Conservation (phyloP, 2,329 filamentous ascomycete species). For the Stromatinia cepivora region DNA sequence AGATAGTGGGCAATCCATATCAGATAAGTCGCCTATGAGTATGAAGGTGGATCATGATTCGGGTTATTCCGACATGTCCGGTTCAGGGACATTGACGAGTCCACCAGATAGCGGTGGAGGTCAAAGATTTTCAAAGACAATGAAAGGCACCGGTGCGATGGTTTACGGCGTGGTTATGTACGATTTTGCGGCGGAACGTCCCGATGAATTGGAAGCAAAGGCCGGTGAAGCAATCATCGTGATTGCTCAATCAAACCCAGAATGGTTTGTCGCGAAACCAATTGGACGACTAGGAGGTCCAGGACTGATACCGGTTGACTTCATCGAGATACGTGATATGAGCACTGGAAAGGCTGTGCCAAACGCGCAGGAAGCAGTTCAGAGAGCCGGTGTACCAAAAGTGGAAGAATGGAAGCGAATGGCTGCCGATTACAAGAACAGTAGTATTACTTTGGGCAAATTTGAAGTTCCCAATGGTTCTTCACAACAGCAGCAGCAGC, state of each 20-base stretch:
- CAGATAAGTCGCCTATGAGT: slow-evolving; percentile 54
- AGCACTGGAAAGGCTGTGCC: slow-evolving; percentile 76
- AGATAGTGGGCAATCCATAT: slow-evolving; percentile 68
- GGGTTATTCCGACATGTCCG: slow-evolving; percentile 69
- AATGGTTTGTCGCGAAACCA: slow-evolving; percentile 99
- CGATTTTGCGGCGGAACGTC: slow-evolving; percentile 90
- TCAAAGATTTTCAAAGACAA: slow-evolving; percentile 43
- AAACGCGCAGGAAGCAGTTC: slow-evolving; percentile 82
- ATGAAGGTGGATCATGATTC: slow-evolving; percentile 79
- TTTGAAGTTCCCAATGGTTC: slow-evolving; percentile 62
- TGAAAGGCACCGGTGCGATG: slow-evolving; percentile 75
- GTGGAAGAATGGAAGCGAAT: slow-evolving; percentile 99
- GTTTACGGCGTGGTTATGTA: slow-evolving; percentile 97
- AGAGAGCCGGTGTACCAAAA: slow-evolving; percentile 83
- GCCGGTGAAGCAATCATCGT: slow-evolving; percentile 96
- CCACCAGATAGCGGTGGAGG: slow-evolving; percentile 38
- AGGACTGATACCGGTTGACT: slow-evolving; percentile 92
- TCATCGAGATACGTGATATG: slow-evolving; percentile 96
- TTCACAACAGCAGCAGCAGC: slow-evolving; percentile 57
- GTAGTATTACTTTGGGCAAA: slow-evolving; percentile 93
- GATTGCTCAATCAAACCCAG: slow-evolving; percentile 95
- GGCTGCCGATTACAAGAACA: slow-evolving; percentile 98
- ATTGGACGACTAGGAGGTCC: slow-evolving; percentile 95
- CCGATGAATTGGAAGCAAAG: slow-evolving; percentile 95
- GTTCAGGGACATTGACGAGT: slow-evolving; percentile 39